Evolutionary conservation across 176 grass and related monocot genomes (phyloP).

Genomic region (Thalia dealbata): DNA sequence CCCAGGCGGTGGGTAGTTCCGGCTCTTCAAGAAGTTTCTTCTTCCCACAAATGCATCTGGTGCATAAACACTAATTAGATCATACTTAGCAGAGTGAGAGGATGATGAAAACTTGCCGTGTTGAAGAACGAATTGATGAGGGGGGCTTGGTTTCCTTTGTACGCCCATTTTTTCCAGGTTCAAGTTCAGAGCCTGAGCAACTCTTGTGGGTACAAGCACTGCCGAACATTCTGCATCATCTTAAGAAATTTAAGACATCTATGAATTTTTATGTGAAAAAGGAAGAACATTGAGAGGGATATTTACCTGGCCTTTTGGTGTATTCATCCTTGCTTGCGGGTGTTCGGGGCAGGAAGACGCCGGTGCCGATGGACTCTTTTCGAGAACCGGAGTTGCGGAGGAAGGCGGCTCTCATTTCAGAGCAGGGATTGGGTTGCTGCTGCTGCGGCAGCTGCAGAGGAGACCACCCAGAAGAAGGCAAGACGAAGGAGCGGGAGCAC

Average conservation of each 20-base stretch:
- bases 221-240: conserved; percentile 19
- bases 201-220: conserved; percentile 25
- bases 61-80: too few species aligned
- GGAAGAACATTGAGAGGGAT: too few species aligned
- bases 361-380: conserved; percentile 25
- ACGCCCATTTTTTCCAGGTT: conserved; percentile 21
- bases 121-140: conserved; percentile 22
- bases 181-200: conserved; percentile 24
- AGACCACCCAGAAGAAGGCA: not conserved
- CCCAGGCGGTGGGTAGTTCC: not conserved
- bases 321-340: not conserved
- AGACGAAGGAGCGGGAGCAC: not conserved
- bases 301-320: conserved; percentile 17
- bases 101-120: conserved; percentile 3
- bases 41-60: conserved; percentile 12
- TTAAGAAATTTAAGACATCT: not conserved
- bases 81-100: too few species aligned
- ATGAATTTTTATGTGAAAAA: not conserved
- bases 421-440: not conserved
- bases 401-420: conserved; percentile 22
- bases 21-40: conserved; percentile 14
- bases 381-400: conserved; percentile 7
- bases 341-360: conserved; percentile 26
- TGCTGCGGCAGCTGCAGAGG: conserved; percentile 2
- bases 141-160: not conserved